Evolutionary conservation across 2,329 filamentous ascomycete species (phyloP), one percentile per base, ranked within the genome.

Genomic region (Eutypella sp.): DNA sequence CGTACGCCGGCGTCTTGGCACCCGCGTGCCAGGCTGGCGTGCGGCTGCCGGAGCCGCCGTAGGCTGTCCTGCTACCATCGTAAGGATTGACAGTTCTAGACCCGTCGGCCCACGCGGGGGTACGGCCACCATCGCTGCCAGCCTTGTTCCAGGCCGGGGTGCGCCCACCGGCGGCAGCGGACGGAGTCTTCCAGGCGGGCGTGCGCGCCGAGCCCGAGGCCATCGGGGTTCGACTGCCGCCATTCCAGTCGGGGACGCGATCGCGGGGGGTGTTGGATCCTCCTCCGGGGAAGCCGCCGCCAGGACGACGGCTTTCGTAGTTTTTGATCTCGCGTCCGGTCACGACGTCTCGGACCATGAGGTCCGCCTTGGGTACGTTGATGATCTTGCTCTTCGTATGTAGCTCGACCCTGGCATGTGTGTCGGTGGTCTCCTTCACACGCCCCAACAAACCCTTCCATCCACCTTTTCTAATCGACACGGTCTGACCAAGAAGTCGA

Each of bases 391-490:
- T 89, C 72, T 95, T 96, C 5, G 91, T 91, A 63, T 97, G 92
- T 33, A 99, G 73, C 68, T 99, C 93, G 36, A 99, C 87, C 52
- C 91, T 86, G 24, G 89, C 92, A 59, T 87, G 82, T 3, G 81
- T 81, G 57, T 95, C 91, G 6, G 89, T 95, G 1, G 92, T 87
- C 62, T 97, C 92, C 64, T 96, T 96, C 57, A 99, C 91, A 54
- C 96, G 95, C 57, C 93, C 93, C 36, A 97, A 74, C 37, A 96
- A 76, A 46, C 92, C 92, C 69, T 99, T 99, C 73, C 92, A 90
- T 19, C 86, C 83, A 23, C 93, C 93, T 62, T 85, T 89, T 47
- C 84, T 82, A 60, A 97, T 87, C 42, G 85, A 89, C 38, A 97
- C 90, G 1, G 90, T 96, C 70, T 96, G 92, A 37, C 91, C 91